Conservation (phyloP, 2,329 filamentous ascomycete genomes). For the Amesomyces nigricolor region DNA sequence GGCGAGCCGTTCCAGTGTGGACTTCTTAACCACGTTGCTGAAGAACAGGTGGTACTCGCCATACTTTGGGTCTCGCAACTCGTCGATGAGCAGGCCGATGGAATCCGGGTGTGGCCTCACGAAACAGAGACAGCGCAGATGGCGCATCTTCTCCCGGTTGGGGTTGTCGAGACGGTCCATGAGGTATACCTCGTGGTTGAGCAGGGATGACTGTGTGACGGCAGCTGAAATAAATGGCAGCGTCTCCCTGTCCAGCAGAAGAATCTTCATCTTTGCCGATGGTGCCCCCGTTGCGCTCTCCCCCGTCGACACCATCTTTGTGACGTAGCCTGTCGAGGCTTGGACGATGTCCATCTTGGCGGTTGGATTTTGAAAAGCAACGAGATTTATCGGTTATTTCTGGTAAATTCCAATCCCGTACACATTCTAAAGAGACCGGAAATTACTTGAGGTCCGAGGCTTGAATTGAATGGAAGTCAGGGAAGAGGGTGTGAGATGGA, state of each 20-base stretch:
- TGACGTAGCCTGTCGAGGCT: slow-evolving; percentile 89
- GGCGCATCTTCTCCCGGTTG: slow-evolving; percentile 93
- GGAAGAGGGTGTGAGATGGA: not conserved
- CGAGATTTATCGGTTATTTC: not conserved
- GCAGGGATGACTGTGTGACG: slow-evolving; percentile 87
- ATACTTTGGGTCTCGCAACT: slow-evolving; percentile 92
- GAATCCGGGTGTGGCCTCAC: slow-evolving; percentile 87
- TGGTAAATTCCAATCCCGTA: not conserved
- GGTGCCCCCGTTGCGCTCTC: slow-evolving; percentile 58
- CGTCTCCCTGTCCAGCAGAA: slow-evolving; percentile 89
- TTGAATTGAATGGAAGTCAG: not conserved
- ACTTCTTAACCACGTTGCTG: slow-evolving; percentile 97
- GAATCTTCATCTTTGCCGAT: slow-evolving; percentile 95
- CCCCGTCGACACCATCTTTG: slow-evolving; percentile 85
- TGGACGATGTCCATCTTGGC: slow-evolving; percentile 81
- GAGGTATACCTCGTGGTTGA: slow-evolving; percentile 96
- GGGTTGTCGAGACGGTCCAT: slow-evolving; percentile 92
- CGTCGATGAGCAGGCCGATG: slow-evolving; percentile 89
- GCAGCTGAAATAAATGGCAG: slow-evolving; percentile 91
- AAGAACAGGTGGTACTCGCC: slow-evolving; percentile 97
- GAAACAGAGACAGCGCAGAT: slow-evolving; percentile 88
- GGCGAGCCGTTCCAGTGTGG: slow-evolving; percentile 83
- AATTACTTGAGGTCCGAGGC: too few species aligned
- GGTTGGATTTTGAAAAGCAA: not conserved
- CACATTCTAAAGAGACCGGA: too few species aligned